A percentile compares a stretch with the other conserved stretches of the same genome.
These are phyloP conservation scores for Microcos paniculata DNA, from an alignment of 345 rosid genomes.

Conservation along the genomic window DNA sequence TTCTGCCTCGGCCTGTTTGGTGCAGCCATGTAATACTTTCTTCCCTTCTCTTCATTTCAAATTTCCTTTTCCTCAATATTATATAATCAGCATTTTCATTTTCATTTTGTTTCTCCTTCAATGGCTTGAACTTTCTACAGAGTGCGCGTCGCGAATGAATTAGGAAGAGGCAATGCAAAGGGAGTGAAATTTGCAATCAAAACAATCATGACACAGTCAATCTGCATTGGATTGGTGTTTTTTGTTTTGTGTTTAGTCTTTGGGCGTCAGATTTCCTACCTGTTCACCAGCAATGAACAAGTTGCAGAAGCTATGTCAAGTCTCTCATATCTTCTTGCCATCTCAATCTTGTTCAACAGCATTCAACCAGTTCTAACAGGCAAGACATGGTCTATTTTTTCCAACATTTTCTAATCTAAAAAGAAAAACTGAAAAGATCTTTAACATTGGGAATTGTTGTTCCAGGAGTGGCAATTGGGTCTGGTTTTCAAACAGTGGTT, in stretches of 20 bases:
- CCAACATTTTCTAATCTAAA: too few species aligned
- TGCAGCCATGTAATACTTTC: slow-evolving; percentile 26
- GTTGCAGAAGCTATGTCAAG: slow-evolving; percentile 44
- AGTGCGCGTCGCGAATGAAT: slow-evolving; percentile 66
- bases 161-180: slow-evolving; percentile 53
- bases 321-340: slow-evolving; percentile 56
- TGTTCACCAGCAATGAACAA: slow-evolving; percentile 10
- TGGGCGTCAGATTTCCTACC: slow-evolving; percentile 33
- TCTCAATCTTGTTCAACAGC: slow-evolving; percentile 36
- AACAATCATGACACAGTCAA: slow-evolving; percentile 37
- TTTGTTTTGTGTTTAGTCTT: slow-evolving; percentile 40
- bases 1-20: slow-evolving; percentile 37
- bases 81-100: background rate
- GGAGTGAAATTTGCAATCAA: slow-evolving; percentile 56
- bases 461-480: slow-evolving; percentile 53
- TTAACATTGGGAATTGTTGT: background rate
- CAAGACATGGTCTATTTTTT: background rate
- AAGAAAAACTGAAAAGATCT: too few species aligned
- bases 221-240: slow-evolving; percentile 40
- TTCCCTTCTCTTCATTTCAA: background rate
- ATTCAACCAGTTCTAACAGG: background rate
- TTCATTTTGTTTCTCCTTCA: background rate
- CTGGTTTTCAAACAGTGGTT: slow-evolving; percentile 44
- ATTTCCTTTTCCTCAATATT: too few species aligned
- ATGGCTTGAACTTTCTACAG: slow-evolving; percentile 16